Conservation (phyloP, 202 grass and related monocot species). For the Panicum virgatum region DNA sequence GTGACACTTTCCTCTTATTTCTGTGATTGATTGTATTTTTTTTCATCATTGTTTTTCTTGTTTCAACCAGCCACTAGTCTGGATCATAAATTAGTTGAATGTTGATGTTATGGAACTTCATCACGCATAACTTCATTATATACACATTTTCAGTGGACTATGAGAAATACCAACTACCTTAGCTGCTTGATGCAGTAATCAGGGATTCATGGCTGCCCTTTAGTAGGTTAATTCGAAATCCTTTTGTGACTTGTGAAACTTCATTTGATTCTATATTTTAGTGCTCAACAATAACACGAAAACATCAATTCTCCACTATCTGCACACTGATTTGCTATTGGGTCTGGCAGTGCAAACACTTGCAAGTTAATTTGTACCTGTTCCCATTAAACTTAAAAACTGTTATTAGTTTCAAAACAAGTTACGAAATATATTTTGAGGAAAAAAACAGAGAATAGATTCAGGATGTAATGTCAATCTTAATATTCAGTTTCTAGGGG, state of each 20-base stretch:
- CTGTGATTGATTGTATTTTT: not conserved
- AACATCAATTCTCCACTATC: not conserved
- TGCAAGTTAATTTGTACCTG: not conserved
- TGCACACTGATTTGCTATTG: not conserved
- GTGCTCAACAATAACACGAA: not conserved
- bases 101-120: not conserved
- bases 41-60: not conserved
- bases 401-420: not conserved
- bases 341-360: constrained; percentile 15
- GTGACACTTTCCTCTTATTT: constrained; percentile 40
- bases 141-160: not conserved
- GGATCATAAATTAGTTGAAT: constrained; percentile 1
- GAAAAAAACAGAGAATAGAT: not conserved
- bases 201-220: not conserved
- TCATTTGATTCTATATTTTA: not conserved
- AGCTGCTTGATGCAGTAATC: constrained; percentile 5
- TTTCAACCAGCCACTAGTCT: not conserved
- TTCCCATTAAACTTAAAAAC: not conserved
- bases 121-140: not conserved
- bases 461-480: not conserved
- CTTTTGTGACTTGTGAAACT: not conserved
- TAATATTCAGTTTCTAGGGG: not conserved
- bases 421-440: not conserved
- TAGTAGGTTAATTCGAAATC: constrained; percentile 18
- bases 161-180: not conserved